Percentiles rank a stretch among this genome's conserved stretches.
phyloP scores from a whole-genome alignment of 2,329 filamentous ascomycete species.

The Scedosporium dehoogii region DNA sequence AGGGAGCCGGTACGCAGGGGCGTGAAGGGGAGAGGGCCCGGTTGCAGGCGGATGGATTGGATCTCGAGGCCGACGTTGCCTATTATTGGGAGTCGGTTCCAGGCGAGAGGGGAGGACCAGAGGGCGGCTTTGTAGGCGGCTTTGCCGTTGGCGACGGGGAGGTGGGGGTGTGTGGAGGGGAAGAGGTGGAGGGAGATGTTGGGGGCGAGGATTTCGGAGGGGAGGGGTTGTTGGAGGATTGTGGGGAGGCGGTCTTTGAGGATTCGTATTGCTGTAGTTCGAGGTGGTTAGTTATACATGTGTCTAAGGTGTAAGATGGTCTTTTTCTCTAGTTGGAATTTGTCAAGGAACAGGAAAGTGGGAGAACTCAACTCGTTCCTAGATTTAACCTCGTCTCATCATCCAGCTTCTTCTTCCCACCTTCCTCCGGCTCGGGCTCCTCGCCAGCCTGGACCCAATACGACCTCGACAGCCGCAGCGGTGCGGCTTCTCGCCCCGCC shows the following conservation, averaged over 20 bases:
- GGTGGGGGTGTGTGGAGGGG: constrained; percentile 71
- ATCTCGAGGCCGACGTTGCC: constrained; percentile 86
- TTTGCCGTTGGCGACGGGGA: constrained; percentile 83
- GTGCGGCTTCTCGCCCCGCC: not conserved
- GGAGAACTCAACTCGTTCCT: not conserved
- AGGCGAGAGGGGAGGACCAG: constrained; percentile 92
- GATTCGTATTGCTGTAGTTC: constrained; percentile 45
- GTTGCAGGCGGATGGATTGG: constrained; percentile 78
- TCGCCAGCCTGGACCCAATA: constrained; percentile 2
- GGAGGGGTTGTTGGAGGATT: constrained; percentile 55
- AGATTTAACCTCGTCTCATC: constrained; percentile 3
- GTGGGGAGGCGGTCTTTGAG: constrained; percentile 59
- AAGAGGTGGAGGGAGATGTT: constrained; percentile 63
- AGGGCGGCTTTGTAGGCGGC: constrained; percentile 87
- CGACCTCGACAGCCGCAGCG: not conserved
- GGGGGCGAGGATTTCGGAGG: constrained; percentile 67
- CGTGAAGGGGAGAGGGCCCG: constrained; percentile 39
- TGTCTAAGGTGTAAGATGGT: not conserved
- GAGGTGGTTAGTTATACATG: not conserved
- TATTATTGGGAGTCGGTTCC: constrained; percentile 84
- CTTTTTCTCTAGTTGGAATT: not conserved
- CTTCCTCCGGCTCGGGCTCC: not conserved
- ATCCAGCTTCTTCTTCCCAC: constrained; percentile 5
- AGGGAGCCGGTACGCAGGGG: constrained; percentile 41
- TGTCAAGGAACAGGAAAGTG: not conserved